Percentiles rank a stretch among this genome's conserved stretches.
phyloP scores from a whole-genome alignment of 441 rosid species.

The Croton setiger region DNA sequence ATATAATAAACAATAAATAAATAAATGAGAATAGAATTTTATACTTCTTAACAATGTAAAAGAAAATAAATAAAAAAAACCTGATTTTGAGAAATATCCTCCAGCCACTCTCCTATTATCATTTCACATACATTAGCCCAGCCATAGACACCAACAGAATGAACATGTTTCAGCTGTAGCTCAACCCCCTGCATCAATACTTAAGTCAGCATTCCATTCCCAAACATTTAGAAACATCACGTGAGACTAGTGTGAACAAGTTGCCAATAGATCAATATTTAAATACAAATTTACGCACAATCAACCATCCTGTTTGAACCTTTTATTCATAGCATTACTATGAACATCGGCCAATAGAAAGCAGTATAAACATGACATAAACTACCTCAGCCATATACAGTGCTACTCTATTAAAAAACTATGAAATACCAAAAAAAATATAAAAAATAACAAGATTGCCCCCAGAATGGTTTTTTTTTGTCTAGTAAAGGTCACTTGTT shows the following conservation, averaged over 20 bases:
- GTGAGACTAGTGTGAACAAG: not conserved
- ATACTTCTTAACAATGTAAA: slow-evolving; percentile 13
- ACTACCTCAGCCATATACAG: not conserved
- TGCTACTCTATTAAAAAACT: not conserved
- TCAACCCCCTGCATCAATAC: slow-evolving; percentile 79
- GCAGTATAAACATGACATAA: not conserved
- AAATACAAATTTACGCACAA: not conserved
- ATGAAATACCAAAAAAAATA: not conserved
- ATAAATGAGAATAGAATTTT: slow-evolving; percentile 7
- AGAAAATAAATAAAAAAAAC: slow-evolving; percentile 35
- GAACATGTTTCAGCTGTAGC: slow-evolving; percentile 91
- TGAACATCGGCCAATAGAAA: not conserved
- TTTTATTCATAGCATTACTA: not conserved
- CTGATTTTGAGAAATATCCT: slow-evolving; percentile 98
- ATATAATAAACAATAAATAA: slow-evolving; percentile 15
- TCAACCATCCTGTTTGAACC: not conserved
- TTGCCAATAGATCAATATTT: not conserved
- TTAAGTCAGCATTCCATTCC: slow-evolving; percentile 22
- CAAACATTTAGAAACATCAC: slow-evolving; percentile 12
- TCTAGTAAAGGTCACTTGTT: not conserved
- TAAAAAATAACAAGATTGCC: not conserved
- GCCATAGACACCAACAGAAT: slow-evolving; percentile 86
- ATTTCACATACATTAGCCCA: slow-evolving; percentile 92
- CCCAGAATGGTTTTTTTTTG: not conserved
- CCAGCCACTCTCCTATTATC: slow-evolving; percentile 96